These are phyloP conservation scores for Daedalea quercina DNA, from an alignment of 768 basidiomycete genomes.

Conservation along the genomic window DNA sequence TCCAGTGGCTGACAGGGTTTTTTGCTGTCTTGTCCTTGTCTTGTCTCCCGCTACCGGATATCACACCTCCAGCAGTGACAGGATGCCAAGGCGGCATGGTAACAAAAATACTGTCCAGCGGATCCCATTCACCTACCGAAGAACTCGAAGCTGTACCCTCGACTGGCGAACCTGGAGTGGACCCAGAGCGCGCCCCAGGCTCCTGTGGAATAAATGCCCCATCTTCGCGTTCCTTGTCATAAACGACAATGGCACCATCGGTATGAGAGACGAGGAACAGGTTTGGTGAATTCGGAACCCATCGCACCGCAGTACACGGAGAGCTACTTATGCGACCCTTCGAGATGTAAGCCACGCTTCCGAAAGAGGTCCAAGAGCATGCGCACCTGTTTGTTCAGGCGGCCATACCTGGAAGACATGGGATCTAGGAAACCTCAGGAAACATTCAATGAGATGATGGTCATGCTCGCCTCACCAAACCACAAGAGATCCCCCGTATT, in stretches of 20 bases:
- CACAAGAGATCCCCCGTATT: slow-evolving; percentile 92
- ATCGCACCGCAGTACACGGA: slow-evolving; percentile 82
- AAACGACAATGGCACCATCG: slow-evolving; percentile 84
- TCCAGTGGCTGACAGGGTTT: slow-evolving; percentile 92
- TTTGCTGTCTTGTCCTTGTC: slow-evolving; percentile 67
- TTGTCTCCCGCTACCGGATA: slow-evolving; percentile 19
- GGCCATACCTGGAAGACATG: slow-evolving; percentile 71
- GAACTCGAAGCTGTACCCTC: slow-evolving; percentile 18
- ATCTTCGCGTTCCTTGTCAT: slow-evolving; percentile 89
- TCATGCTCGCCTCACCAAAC: slow-evolving; percentile 55
- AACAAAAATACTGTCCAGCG: slow-evolving; percentile 67
- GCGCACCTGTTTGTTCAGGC: slow-evolving; percentile 81
- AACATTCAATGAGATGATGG: not conserved
- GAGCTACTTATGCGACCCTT: slow-evolving; percentile 76
- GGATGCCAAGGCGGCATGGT: slow-evolving; percentile 88
- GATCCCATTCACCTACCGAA: slow-evolving; percentile 60
- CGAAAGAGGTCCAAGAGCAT: not conserved
- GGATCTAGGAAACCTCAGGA: slow-evolving; percentile 47
- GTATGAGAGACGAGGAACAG: slow-evolving; percentile 85
- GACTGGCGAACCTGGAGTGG: slow-evolving; percentile 6
- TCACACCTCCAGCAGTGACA: slow-evolving; percentile 38
- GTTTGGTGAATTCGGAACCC: slow-evolving; percentile 77
- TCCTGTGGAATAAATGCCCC: slow-evolving; percentile 63
- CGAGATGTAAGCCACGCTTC: not conserved
- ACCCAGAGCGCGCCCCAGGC: slow-evolving; percentile 29